Evolutionary conservation across 2,329 filamentous ascomycete species (phyloP).

Genomic region (Pseudocercospora vitis): DNA sequence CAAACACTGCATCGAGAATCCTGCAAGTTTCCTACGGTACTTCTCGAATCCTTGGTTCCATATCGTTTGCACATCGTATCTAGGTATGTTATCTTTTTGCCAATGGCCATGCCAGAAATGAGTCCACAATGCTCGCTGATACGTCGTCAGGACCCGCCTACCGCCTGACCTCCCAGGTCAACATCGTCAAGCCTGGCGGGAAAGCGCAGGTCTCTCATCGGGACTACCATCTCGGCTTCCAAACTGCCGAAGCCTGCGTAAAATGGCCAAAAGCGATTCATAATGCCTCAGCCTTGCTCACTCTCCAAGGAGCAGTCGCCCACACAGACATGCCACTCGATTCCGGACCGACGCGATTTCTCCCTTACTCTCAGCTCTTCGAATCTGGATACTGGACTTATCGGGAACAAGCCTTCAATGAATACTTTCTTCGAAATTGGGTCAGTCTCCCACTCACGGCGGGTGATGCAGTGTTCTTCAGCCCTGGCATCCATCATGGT

Average conservation of each 20-base stretch:
- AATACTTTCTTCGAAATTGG: constrained; percentile 56
- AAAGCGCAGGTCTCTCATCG: constrained; percentile 59
- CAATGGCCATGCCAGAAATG: too few relatives aligned
- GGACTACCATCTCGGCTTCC: constrained; percentile 66
- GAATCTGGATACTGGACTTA: constrained; percentile 61
- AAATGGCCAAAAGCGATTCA: constrained; percentile 56
- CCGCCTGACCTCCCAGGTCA: constrained; percentile 62
- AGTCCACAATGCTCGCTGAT: too few relatives aligned
- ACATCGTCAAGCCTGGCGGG: constrained; percentile 61
- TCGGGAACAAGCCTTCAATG: constrained; percentile 53
- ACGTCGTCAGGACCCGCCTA: too few relatives aligned
- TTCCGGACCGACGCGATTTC: constrained; percentile 60
- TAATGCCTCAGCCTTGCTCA: constrained; percentile 57
- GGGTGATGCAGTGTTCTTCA: constrained; percentile 65
- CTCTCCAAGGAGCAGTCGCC: constrained; percentile 63
- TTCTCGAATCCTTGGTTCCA: constrained; percentile 62
- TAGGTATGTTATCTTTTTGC: too few relatives aligned
- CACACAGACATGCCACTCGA: constrained; percentile 61
- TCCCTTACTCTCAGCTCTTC: constrained; percentile 62
- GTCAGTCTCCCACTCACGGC: constrained; percentile 54
- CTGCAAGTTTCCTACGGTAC: constrained; percentile 56
- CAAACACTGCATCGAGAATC: constrained; percentile 58
- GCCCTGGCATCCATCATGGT: constrained; percentile 63
- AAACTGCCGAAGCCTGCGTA: constrained; percentile 50
- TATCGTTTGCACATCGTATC: constrained; percentile 56